Percentiles rank a stretch among this genome's conserved stretches.
Evolutionary conservation across 176 grass and related monocot genomes (phyloP).

Genomic region (Triticum monococcum): DNA sequence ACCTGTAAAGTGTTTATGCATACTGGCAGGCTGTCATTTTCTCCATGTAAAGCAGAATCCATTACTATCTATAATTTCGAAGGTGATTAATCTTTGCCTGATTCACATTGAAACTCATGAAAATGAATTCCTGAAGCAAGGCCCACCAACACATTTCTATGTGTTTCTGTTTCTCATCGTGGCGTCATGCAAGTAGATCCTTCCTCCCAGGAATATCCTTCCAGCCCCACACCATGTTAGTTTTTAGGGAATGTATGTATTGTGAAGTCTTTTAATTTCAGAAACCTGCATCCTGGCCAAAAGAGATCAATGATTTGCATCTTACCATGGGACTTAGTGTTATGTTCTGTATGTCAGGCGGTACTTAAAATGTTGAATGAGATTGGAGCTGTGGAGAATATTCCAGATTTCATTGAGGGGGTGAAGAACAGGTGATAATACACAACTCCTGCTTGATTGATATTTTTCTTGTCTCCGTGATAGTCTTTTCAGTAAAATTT

Average conservation of each 20-base stretch:
- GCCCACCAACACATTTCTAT: not conserved
- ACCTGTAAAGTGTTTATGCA: not conserved
- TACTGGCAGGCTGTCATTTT: not conserved
- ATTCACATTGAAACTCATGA: not conserved
- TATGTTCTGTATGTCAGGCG: conserved; percentile 57
- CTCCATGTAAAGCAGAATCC: conserved; percentile 1
- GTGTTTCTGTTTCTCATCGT: not conserved
- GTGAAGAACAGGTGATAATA: conserved; percentile 91
- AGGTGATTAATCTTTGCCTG: not conserved
- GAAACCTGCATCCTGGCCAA: not conserved
- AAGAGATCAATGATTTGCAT: not conserved
- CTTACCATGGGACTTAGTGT: conserved; percentile 14
- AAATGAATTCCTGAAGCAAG: not conserved
- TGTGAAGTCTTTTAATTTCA: not conserved
- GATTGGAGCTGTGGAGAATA: conserved; percentile 86
- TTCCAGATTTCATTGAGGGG: conserved; percentile 91
- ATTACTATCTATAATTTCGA: not conserved
- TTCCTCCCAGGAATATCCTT: not conserved
- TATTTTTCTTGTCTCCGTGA: not conserved
- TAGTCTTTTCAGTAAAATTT: not conserved
- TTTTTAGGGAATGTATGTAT: not conserved
- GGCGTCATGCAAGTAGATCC: not conserved
- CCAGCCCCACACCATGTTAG: not conserved
- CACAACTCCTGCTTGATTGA: not conserved
- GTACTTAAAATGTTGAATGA: conserved; percentile 99